Base-by-base conservation (phyloP, 2,329 filamentous ascomycete species). In the Graphiopsis chlorocephala region DNA sequence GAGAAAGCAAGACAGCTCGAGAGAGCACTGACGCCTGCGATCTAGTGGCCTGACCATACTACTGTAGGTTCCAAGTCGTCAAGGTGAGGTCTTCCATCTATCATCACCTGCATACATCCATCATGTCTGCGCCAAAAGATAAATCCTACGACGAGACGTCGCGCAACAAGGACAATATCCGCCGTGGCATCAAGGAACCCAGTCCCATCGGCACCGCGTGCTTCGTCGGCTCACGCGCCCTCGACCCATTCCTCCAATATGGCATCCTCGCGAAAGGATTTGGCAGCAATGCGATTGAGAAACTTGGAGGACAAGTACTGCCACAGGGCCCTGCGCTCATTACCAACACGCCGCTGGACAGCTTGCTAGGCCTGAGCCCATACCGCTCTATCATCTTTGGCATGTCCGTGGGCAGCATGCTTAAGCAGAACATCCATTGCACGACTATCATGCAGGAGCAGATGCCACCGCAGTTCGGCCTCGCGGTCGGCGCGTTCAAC, bases 361-460 rank as follows among this genome's bases (percentile, higher is more conserved):
- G 70, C 29, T 72, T 84, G 2, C 65, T 73, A 3, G 79, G 78
- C 12, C 79, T 87, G 0, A 83, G 82, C 20, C 82, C 80, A 0
- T 82, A 84, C 68, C 78, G 82, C 28, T 75, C 82, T 10, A 76
- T 86, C 53, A 75, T 88, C 10, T 73, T 87, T 6, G 76, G 74
- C 61, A 86, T 88, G 83, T 78, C 82, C 25, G 75, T 80, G 48
- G 86, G 82, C 62, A 80, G 78, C 45, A 77, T 80, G 26, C 64
- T 82, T 29, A 88, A 88, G 77, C 86, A 88, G 65, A 81, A 83
- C 69, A 82, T 83, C 74, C 86, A 84, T 83, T 75, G 83, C 15
- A 71, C 78, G 1, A 69, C 68, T 28, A 73, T 85, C 2, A 81
- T 79, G 20, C 75, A 80, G 55, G 84, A 88, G 68, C 78, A 82